Evolutionary conservation across 345 rosid species (phyloP), one percentile per base, ranked within the genome.

Genomic region (Stellera chamaejasme): DNA sequence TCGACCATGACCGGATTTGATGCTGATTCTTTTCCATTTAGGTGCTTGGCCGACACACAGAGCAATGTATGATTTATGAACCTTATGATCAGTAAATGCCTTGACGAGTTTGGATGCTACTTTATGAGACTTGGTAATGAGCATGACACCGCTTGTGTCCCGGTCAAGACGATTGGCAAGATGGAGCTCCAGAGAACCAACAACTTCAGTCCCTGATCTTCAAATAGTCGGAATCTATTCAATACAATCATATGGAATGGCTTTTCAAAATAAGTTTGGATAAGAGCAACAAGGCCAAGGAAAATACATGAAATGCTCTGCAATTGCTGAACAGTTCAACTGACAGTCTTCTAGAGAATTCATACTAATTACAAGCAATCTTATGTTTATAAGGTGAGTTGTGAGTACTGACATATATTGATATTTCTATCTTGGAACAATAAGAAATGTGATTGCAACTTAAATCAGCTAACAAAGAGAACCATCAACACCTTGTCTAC

Each of bases 121-220:
- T 61, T 78, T 93, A 61, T 84, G 89, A 0, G 80, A 82, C 80
- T 92, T 92, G 3, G 94, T 82, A n/a, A 84, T 79, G 23, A 87
- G 56, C 90, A 84, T 89, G 41, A 86, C 79, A 42, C 97, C 97
- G 16, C 89, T 89, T 11, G 98, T 92, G 62, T 92, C 91, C 19
- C 93, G 95, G 69, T 93, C 99, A 59, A 89, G 84, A 55, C 98
- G 68, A 46, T 92, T 92, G 13, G 95, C 92, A 49, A 91, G 87
- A 74, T 88, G 96, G 57, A 80, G 78, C 72, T 88, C 96, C 1
- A 43, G 74, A 44, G 2, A 41, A 16, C 54, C 60, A 28, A 10
- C 60, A 28, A 7, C 55, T 14, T 60, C 25, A 19, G 48, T 28
- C 11, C 76, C 87, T 79, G 72, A 56, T 64, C 58, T n/a, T 36